Base-by-base conservation (phyloP, 768 basidiomycete species). In the Agaricus sinodeliciosus region DNA sequence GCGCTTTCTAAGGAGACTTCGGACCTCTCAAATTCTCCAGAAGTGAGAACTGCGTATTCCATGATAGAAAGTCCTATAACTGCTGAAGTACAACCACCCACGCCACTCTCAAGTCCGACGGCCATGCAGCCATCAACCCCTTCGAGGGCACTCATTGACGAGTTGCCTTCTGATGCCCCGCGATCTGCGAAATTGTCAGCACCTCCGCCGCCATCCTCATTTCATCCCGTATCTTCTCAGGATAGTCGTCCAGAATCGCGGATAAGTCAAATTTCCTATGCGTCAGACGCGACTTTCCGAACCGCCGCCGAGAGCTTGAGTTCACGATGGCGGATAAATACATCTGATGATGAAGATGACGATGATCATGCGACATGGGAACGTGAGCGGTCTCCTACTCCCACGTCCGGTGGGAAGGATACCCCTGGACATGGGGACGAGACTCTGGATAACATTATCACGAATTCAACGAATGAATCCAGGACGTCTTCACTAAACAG, bases 231-330 rank as follows among this genome's bases (percentile, higher is more conserved):
- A 40, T 15, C 16, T 18, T 39, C 40, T 55, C 53, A 31, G 16
- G 25, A 45, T 28, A 41, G 9, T 25, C 58, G 55, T 9, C 44
- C 51, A 7, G 51, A 55, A 25, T 55, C 55, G 8, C 40, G 48
- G 9, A 51, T 47, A 6, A 58, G 55, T n/a, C 48, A 53, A 15
- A 12, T 46, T 22, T 56, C 55, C 8, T 49, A 50, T 25, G 41
- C 37, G 34, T 51, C 50, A 11, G 35, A 46, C 16, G 42, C 27
- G n/a, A 58, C 55, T 7, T 58, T 43, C 43, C 55, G 41, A 39
- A 58, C 58, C 7, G 58, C 58, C 5, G 51, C 51, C 16, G 58
- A 58, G 58, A 53, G 51, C 36, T 34, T 57, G 35, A 45, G 46
- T 25, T 54, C 48, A 9, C 51, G 56, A 22, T 41, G 44, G 15